These are phyloP conservation scores for Saccharomycopsis lassenensis DNA, from an alignment of 805 yeast genomes.

Conservation along the genomic window DNA sequence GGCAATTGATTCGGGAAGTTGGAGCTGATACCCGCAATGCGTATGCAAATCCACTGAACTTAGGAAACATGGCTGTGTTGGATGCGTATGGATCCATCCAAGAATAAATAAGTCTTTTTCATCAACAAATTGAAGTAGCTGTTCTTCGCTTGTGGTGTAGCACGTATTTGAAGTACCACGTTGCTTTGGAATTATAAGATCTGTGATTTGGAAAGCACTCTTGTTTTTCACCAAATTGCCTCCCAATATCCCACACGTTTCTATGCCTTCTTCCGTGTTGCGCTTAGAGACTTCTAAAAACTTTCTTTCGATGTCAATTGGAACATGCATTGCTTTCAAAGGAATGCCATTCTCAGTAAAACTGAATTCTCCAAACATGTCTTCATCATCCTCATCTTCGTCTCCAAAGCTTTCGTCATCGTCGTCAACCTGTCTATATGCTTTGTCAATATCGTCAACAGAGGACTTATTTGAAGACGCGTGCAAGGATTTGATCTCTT, in stretches of 20 bases:
- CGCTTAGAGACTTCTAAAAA: slow-evolving; percentile 37
- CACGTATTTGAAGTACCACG: slow-evolving; percentile 54
- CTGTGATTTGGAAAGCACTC: slow-evolving; percentile 56
- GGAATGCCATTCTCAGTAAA: slow-evolving; percentile 48
- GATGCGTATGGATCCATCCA: slow-evolving; percentile 72
- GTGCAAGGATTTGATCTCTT: too few species aligned
- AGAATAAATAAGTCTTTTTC: slow-evolving; percentile 45
- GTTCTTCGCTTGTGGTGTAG: slow-evolving; percentile 48
- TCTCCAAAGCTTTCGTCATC: not conserved
- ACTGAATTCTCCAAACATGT: slow-evolving; percentile 27
- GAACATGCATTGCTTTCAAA: slow-evolving; percentile 37
- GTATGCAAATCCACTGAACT: slow-evolving; percentile 60
- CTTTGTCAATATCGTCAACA: too few species aligned
- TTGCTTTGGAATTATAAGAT: slow-evolving; percentile 52
- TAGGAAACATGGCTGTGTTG: slow-evolving; percentile 60
- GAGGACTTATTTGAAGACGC: too few species aligned
- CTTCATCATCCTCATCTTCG: slow-evolving; percentile 8
- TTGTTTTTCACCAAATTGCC: slow-evolving; percentile 48
- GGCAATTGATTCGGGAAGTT: slow-evolving; percentile 62
- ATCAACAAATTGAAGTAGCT: slow-evolving; percentile 45
- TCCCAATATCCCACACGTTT: slow-evolving; percentile 59
- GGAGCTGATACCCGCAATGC: slow-evolving; percentile 55
- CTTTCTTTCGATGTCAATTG: slow-evolving; percentile 30
- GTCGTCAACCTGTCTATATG: too few species aligned
- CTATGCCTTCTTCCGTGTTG: slow-evolving; percentile 42